Evolutionary conservation across 306 rosid species (phyloP).

Genomic region (cucumber (Cucumis sativus)): Cucumber_9930_V3 NC_026661.2:3266501-3267000

Average conservation of each 20-base stretch:
- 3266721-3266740: background rate
- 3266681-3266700: background rate
- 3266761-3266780: background rate
- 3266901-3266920: background rate
- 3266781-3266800: background rate
- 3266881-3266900: background rate
- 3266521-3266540: background rate
- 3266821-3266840: background rate
- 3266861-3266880: background rate
- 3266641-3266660: background rate
- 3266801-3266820: background rate
- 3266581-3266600: background rate
- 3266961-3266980: background rate
- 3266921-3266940: background rate
- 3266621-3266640: background rate
- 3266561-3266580: background rate
- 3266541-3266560: background rate
- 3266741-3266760: background rate
- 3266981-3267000: background rate
- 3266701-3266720: background rate
- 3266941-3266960: background rate
- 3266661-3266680: background rate
- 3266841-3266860: background rate
- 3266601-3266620: background rate
- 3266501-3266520: background rate